phyloP scores from a whole-genome alignment of 116 monocot species.

The Trichopus zeylanicus region DNA sequence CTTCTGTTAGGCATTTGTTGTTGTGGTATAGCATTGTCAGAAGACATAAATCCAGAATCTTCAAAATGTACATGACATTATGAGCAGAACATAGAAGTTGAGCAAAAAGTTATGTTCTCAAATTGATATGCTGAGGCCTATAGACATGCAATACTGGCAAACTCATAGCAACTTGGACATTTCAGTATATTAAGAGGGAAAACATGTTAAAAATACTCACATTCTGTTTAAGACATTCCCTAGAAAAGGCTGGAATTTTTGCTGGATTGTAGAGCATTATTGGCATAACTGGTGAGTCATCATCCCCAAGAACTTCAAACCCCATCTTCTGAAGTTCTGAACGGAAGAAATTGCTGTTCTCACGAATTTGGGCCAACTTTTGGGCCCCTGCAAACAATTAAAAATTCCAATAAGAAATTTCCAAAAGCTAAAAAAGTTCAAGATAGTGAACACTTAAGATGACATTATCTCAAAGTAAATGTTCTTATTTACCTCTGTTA shows the following conservation, averaged over 20 bases:
- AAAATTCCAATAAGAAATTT: neutral
- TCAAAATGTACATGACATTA: too few species aligned
- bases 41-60: too few species aligned
- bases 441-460: neutral
- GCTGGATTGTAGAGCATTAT: constrained; percentile 58
- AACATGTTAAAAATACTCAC: constrained; percentile 10
- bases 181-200: neutral
- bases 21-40: too few species aligned
- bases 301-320: constrained; percentile 50
- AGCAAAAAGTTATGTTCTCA: too few species aligned
- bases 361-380: constrained; percentile 38
- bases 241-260: constrained; percentile 43
- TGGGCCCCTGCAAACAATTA: constrained; percentile 26
- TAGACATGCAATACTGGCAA: too few species aligned
- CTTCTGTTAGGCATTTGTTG: too few species aligned
- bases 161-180: neutral
- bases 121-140: too few species aligned
- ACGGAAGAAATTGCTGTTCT: constrained; percentile 51
- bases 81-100: too few species aligned
- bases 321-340: constrained; percentile 56
- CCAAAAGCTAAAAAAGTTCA: neutral
- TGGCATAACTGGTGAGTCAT: constrained; percentile 52
- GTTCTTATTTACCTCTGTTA: constrained; percentile 44
- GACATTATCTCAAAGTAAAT: neutral
- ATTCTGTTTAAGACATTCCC: constrained; percentile 42